A percentile compares a stretch with the other conserved stretches of the same genome.
Conservation (phyloP, 2,329 filamentous ascomycete genomes). For the Penicillium corylophilum region DNA sequence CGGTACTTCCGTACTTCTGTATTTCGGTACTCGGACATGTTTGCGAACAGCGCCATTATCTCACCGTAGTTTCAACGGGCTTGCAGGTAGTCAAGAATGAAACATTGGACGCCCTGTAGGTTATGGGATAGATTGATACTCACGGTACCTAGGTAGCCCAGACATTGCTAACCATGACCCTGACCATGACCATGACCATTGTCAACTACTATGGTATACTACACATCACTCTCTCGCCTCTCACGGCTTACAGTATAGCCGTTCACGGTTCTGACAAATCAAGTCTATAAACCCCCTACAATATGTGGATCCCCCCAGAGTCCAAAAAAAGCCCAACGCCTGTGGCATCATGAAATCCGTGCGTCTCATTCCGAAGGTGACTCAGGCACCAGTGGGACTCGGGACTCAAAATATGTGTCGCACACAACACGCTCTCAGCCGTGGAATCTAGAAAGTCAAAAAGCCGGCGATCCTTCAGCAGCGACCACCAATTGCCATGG, state of each 20-base stretch:
- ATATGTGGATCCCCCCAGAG: neutral
- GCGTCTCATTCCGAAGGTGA: neutral
- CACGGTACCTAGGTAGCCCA: too few relatives aligned
- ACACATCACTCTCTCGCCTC: neutral
- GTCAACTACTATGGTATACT: too few relatives aligned
- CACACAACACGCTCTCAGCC: slow-evolving; percentile 5
- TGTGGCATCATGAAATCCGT: neutral
- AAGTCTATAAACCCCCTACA: neutral
- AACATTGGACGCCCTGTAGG: neutral
- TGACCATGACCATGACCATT: too few relatives aligned
- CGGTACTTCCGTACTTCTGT: neutral
- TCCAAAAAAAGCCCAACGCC: neutral
- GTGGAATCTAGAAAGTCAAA: slow-evolving; percentile 24
- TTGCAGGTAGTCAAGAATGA: slow-evolving; percentile 3
- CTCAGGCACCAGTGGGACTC: neutral
- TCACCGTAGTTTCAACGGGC: neutral
- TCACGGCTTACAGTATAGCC: too few relatives aligned
- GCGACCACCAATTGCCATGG: slow-evolving; percentile 20
- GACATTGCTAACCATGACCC: too few relatives aligned
- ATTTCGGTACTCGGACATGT: neutral
- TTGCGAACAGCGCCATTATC: neutral
- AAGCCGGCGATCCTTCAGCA: slow-evolving; percentile 22
- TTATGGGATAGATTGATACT: too few relatives aligned
- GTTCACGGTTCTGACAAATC: neutral
- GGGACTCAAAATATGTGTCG: neutral